Percentiles rank a stretch among this genome's conserved stretches.
phyloP scores from a whole-genome alignment of 177 flowering plant genomes.

The Telopea speciosissima region DNA sequence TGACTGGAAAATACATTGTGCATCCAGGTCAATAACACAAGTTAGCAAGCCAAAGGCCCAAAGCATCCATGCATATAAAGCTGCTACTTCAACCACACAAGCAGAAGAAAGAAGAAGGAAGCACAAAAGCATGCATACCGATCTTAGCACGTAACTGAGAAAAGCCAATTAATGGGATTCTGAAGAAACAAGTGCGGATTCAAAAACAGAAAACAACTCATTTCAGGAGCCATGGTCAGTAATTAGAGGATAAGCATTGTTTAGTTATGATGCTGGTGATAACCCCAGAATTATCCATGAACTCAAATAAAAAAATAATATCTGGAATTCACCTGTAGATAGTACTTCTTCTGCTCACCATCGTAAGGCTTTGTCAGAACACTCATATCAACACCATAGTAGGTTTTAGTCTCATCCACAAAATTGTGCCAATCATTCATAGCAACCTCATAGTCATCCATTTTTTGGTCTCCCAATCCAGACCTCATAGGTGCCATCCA shows the following conservation, averaged over 20 bases:
- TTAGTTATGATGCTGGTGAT: not conserved
- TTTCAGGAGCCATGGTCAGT: not conserved
- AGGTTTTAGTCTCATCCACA: constrained; percentile 50
- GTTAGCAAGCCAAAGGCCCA: no score
- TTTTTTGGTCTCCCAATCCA: constrained; percentile 64
- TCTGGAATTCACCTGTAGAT: constrained; percentile 53
- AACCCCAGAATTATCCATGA: not conserved
- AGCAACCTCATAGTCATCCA: constrained; percentile 56
- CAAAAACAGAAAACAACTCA: not conserved
- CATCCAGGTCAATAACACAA: no score
- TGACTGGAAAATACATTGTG: no score
- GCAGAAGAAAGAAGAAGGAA: no score
- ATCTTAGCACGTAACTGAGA: no score
- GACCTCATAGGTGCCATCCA: constrained; percentile 94
- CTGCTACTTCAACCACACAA: no score
- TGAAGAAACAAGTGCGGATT: not conserved
- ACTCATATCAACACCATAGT: constrained; percentile 92
- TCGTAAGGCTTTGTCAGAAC: constrained; percentile 60
- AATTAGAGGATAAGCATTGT: not conserved
- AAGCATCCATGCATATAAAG: no score
- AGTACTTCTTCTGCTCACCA: constrained; percentile 86
- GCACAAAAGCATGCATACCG: no score
- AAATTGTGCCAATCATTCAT: constrained; percentile 77
- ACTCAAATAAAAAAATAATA: not conserved
- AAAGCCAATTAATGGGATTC: not conserved